A percentile compares a stretch with the other conserved stretches of the same genome.
These are phyloP conservation scores for Leccinum longicurvipes DNA, from an alignment of 768 basidiomycete species.

Conservation along the genomic window DNA sequence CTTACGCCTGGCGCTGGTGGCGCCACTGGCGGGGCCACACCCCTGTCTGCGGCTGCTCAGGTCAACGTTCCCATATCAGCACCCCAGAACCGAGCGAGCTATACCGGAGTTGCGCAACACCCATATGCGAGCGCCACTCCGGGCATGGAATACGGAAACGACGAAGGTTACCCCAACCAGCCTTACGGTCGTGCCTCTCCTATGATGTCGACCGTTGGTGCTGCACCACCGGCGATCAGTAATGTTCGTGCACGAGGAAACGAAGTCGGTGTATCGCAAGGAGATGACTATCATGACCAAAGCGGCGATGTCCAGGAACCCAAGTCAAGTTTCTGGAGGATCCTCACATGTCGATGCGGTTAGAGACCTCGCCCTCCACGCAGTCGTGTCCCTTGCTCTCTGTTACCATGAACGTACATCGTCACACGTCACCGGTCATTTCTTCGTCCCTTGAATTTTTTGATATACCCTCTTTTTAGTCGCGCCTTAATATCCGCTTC, in stretches of 20 bases:
- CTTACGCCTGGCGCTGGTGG: conserved; percentile 53
- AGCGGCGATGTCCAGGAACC: conserved; percentile 51
- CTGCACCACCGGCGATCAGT: conserved; percentile 70
- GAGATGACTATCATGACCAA: conserved; percentile 55
- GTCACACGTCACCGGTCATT: conserved; percentile 33
- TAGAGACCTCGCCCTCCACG: conserved; percentile 26
- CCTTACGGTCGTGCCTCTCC: conserved; percentile 78
- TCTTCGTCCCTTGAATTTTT: conserved; percentile 34
- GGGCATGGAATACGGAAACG: conserved; percentile 60
- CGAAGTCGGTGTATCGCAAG: conserved; percentile 63
- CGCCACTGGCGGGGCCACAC: conserved; percentile 55
- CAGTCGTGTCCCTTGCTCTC: conserved; percentile 15
- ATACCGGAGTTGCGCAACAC: conserved; percentile 46
- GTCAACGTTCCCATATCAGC: conserved; percentile 66
- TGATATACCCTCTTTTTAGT: conserved; percentile 35
- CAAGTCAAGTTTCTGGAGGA: conserved; percentile 56
- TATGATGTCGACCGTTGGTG: conserved; percentile 70
- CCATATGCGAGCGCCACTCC: conserved; percentile 64
- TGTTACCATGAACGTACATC: conserved; percentile 28
- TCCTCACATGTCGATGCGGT: conserved; percentile 79
- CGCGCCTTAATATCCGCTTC: conserved; percentile 36
- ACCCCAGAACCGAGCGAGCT: conserved; percentile 46
- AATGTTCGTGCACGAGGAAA: conserved; percentile 68
- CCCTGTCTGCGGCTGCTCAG: conserved; percentile 74
- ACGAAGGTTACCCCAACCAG: conserved; percentile 58